Percentiles rank a stretch among this genome's conserved stretches.
Conservation (phyloP, 169 alveolate genomes). For the Eimeria falciformis region DNA sequence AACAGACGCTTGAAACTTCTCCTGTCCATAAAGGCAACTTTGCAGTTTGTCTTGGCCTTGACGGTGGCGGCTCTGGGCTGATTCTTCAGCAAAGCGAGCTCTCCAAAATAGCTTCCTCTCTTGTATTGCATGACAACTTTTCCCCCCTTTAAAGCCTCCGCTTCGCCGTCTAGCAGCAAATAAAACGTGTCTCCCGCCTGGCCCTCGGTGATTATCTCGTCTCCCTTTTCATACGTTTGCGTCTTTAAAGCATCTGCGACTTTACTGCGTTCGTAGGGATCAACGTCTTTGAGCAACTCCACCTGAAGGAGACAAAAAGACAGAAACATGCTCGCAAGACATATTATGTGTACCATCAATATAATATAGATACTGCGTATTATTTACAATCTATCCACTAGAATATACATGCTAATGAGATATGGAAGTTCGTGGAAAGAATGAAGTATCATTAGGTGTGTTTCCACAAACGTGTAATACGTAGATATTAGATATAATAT, state of each 20-base stretch:
- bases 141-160: slow-evolving; percentile 93
- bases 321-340: too few relatives aligned
- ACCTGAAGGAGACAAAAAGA: too few relatives aligned
- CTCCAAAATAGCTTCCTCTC: slow-evolving; percentile 97
- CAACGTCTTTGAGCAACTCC: slow-evolving; percentile 90
- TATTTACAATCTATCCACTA: too few relatives aligned
- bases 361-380: too few relatives aligned
- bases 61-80: slow-evolving; percentile 96
- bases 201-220: slow-evolving; percentile 92
- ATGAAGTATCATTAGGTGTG: too few relatives aligned
- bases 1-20: slow-evolving; percentile 94
- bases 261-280: slow-evolving; percentile 92
- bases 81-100: slow-evolving; percentile 90
- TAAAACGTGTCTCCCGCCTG: slow-evolving; percentile 94
- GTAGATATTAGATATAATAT: too few relatives aligned
- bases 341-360: too few relatives aligned
- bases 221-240: slow-evolving; percentile 84
- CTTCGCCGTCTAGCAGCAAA: slow-evolving; percentile 93
- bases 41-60: slow-evolving; percentile 81
- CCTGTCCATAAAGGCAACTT: slow-evolving; percentile 89
- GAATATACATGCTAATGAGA: too few relatives aligned
- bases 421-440: too few relatives aligned
- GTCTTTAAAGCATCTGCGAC: slow-evolving; percentile 93
- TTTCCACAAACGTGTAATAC: too few relatives aligned
- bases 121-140: slow-evolving; percentile 75